These are phyloP conservation scores for Metschnikowia matae DNA, from an alignment of 805 yeast species.

Conservation along the genomic window DNA sequence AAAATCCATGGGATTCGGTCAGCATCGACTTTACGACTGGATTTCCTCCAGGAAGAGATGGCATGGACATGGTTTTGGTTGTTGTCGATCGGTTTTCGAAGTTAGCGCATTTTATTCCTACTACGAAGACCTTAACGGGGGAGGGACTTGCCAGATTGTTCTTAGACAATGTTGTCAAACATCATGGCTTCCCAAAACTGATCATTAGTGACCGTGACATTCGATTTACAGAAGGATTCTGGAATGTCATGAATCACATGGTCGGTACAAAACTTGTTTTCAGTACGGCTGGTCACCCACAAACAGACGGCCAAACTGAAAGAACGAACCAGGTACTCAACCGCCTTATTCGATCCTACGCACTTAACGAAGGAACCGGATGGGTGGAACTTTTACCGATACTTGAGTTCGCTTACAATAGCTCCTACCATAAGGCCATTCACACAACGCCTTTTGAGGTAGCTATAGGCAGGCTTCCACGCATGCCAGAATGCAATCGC, in stretches of 20 bases:
- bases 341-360: neutral
- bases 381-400: neutral
- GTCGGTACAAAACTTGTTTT: neutral
- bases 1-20: neutral
- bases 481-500: neutral
- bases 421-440: neutral
- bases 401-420: neutral
- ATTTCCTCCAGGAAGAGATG: neutral
- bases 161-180: neutral
- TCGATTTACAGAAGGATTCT: neutral
- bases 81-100: neutral
- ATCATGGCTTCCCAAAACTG: neutral
- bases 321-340: neutral
- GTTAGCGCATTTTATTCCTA: neutral
- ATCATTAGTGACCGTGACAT: neutral
- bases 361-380: neutral
- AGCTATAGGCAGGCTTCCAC: neutral
- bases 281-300: neutral
- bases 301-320: conserved; percentile 5
- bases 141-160: neutral
- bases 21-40: neutral
- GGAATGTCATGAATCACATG: neutral
- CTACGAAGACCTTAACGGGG: neutral
- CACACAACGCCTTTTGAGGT: neutral
- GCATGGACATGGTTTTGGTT: neutral